A percentile compares a stretch with the other conserved stretches of the same genome.
phyloP scores from a whole-genome alignment of 805 yeast species.

The Nakazawaea holstii region DNA sequence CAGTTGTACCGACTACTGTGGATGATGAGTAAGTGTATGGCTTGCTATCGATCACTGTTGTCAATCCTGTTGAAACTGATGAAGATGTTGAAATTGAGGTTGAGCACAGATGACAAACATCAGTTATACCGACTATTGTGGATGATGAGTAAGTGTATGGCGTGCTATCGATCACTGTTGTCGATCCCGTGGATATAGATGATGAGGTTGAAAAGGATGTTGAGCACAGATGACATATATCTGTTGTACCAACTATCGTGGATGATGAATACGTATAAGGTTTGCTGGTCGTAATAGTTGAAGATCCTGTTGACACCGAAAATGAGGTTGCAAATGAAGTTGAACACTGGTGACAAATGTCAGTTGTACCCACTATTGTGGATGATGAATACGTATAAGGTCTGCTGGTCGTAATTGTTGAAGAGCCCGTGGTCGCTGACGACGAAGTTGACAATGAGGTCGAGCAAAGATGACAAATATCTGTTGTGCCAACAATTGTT shows the following conservation, averaged over 20 bases:
- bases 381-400: not conserved
- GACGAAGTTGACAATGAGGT: not conserved
- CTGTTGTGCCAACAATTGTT: not conserved
- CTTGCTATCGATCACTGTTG: not conserved
- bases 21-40: not conserved
- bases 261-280: not conserved
- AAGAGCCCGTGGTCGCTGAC: not conserved
- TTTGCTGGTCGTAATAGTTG: not conserved
- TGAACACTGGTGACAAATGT: not conserved
- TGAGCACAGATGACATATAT: not conserved
- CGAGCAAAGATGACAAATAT: not conserved
- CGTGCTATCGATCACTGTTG: not conserved
- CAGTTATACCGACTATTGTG: not conserved
- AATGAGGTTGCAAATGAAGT: not conserved
- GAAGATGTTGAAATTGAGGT: not conserved
- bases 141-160: not conserved
- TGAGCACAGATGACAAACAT: not conserved
- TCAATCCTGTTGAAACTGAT: not conserved
- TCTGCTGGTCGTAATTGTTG: not conserved
- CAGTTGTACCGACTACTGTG: not conserved
- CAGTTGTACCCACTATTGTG: not conserved
- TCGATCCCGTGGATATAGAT: not conserved
- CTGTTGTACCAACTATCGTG: no score
- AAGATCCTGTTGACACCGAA: not conserved
- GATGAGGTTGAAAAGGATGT: not conserved